These are phyloP conservation scores for Cyberlindnera veronae DNA, from an alignment of 805 yeast species.

Conservation along the genomic window DNA sequence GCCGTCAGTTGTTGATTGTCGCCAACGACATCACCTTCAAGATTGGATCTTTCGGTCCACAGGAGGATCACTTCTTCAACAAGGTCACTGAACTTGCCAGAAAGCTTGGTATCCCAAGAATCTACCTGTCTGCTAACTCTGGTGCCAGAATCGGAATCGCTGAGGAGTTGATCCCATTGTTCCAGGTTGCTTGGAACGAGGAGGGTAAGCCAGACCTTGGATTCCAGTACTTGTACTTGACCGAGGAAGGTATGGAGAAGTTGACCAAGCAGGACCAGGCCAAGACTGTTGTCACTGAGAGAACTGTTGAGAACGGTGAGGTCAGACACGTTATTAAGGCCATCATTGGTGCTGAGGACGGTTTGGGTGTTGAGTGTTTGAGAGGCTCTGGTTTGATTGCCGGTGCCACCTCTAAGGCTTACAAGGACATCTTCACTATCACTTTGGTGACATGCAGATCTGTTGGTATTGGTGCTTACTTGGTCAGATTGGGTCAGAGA, in stretches of 20 bases:
- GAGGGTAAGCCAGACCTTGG: slow-evolving; percentile 76
- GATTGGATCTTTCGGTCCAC: slow-evolving; percentile 98
- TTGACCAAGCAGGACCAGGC: slow-evolving; percentile 58
- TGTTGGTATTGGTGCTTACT: slow-evolving; percentile 99
- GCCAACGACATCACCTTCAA: slow-evolving; percentile 97
- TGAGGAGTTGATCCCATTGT: slow-evolving; percentile 86
- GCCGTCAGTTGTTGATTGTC: slow-evolving; percentile 87
- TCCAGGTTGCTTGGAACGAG: slow-evolving; percentile 91
- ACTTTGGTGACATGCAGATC: slow-evolving; percentile 99
- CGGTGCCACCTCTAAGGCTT: slow-evolving; percentile 97
- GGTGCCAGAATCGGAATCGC: slow-evolving; percentile 99
- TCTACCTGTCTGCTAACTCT: slow-evolving; percentile 95
- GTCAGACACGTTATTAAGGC: slow-evolving; percentile 77
- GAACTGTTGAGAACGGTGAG: slow-evolving; percentile 80
- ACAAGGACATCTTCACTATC: slow-evolving; percentile 94
- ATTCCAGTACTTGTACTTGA: slow-evolving; percentile 81
- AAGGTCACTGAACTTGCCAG: slow-evolving; percentile 91
- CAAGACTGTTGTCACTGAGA: slow-evolving; percentile 67
- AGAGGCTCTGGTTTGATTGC: slow-evolving; percentile 98
- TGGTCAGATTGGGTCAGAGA: slow-evolving; percentile 97
- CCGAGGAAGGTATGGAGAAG: slow-evolving; percentile 57
- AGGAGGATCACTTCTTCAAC: slow-evolving; percentile 88
- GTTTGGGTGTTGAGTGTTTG: slow-evolving; percentile 97
- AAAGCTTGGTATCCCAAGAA: slow-evolving; percentile 88
- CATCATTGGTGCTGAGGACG: slow-evolving; percentile 91